These are phyloP conservation scores for Candida nitratophila DNA, from an alignment of 805 yeast species.

Conservation along the genomic window DNA sequence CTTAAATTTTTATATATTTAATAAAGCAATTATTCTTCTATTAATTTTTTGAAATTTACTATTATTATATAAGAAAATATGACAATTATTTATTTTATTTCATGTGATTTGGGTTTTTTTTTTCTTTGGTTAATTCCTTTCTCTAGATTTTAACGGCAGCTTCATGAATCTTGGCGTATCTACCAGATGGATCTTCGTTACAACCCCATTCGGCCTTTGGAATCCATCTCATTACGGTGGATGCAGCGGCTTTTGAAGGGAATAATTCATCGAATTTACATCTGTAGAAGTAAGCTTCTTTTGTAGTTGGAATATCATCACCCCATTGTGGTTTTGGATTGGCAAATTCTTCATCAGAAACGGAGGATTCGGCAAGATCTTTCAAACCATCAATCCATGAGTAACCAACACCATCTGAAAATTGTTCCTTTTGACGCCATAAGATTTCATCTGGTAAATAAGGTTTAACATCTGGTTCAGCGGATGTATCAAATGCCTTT, in stretches of 20 bases:
- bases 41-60: neutral
- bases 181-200: conserved; percentile 97
- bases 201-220: conserved; percentile 99
- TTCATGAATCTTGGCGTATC: conserved; percentile 89
- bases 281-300: conserved; percentile 99
- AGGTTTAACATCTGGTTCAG: conserved; percentile 69
- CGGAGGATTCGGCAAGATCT: conserved; percentile 84
- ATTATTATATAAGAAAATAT: neutral
- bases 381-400: conserved; percentile 98
- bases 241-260: conserved; percentile 87
- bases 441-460: conserved; percentile 94
- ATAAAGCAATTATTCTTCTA: too few relatives aligned
- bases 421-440: conserved; percentile 99
- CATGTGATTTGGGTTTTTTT: neutral
- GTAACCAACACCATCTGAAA: conserved; percentile 99
- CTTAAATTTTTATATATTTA: too few relatives aligned
- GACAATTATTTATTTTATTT: neutral
- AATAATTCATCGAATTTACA: conserved; percentile 89
- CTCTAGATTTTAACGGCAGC: conserved; percentile 50
- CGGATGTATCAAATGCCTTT: conserved; percentile 94
- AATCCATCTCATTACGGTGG: conserved; percentile 98
- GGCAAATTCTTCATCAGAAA: conserved; percentile 86
- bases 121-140: too few relatives aligned
- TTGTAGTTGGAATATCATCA: conserved; percentile 85
- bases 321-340: conserved; percentile 97